Evolutionary conservation across 257 asterid genomes (phyloP).

Genomic region (Ocimum tenuiflorum): DNA sequence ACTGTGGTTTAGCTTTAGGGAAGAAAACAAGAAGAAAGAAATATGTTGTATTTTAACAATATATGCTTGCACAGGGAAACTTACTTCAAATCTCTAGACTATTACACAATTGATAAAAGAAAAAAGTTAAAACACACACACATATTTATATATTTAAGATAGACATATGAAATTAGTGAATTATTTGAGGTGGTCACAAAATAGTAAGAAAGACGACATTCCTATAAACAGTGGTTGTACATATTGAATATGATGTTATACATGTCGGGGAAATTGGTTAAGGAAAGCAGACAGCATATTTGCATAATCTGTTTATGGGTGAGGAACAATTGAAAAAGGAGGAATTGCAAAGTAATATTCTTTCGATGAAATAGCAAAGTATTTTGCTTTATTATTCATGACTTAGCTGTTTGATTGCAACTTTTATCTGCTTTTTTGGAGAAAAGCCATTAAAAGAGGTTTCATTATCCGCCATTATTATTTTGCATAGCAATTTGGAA

Average conservation of each 20-base stretch:
- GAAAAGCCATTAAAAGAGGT: slow-evolving; percentile 18
- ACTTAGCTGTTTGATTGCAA: slow-evolving; percentile 36
- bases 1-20: neutral
- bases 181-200: neutral
- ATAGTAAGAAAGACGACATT: neutral
- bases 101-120: no score
- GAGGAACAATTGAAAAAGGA: slow-evolving; percentile 9
- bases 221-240: slow-evolving; percentile 9
- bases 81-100: no score
- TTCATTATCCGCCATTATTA: slow-evolving; percentile 10
- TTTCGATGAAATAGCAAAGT: slow-evolving; percentile 6
- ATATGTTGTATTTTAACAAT: no score
- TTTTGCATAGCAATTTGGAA: slow-evolving; percentile 8
- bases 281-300: slow-evolving; percentile 24
- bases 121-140: no score
- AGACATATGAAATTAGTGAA: neutral
- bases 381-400: slow-evolving; percentile 14
- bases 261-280: slow-evolving; percentile 6
- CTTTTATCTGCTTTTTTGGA: slow-evolving; percentile 25
- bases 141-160: neutral
- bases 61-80: no score
- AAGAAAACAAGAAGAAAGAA: neutral
- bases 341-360: slow-evolving; percentile 11
- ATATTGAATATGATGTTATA: slow-evolving; percentile 18
- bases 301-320: neutral